A percentile compares a stretch with the other conserved stretches of the same genome.
These are phyloP conservation scores for Pichia ethanolica DNA, from an alignment of 805 yeast genomes.

Conservation along the genomic window DNA sequence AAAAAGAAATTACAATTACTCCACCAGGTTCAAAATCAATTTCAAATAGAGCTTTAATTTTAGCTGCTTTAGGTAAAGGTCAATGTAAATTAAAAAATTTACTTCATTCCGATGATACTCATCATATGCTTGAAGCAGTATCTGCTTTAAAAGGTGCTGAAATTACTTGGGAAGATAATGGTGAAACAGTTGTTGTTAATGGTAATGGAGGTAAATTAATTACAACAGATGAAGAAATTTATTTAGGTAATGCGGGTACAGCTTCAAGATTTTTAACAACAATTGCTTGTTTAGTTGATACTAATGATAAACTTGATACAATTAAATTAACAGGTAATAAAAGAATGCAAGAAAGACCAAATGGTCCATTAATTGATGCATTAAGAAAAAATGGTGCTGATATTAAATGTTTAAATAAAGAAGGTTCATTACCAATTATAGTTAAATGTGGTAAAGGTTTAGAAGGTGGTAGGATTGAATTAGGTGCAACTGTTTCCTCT, in stretches of 20 bases:
- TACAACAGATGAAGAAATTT: constrained; percentile 61
- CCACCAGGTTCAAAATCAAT: constrained; percentile 99
- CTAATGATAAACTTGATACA: constrained; percentile 32
- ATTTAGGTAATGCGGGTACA: constrained; percentile 96
- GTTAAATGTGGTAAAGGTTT: constrained; percentile 64
- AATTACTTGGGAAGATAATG: constrained; percentile 77
- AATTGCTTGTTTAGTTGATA: constrained; percentile 76
- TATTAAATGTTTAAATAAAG: constrained; percentile 60
- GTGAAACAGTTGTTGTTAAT: constrained; percentile 77
- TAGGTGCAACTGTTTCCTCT: constrained; percentile 93
- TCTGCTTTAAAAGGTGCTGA: constrained; percentile 72
- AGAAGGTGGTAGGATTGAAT: constrained; percentile 85
- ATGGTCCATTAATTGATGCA: constrained; percentile 93
- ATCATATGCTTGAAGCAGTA: constrained; percentile 88
- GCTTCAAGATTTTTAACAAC: constrained; percentile 93
- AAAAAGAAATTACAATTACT: constrained; percentile 39
- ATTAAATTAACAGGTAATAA: constrained; percentile 85
- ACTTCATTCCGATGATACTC: constrained; percentile 93
- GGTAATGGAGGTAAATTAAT: constrained; percentile 77
- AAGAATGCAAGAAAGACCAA: constrained; percentile 96
- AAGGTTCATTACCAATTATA: constrained; percentile 81
- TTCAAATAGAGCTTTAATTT: constrained; percentile 85
- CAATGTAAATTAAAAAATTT: constrained; percentile 76
- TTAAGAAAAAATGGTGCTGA: constrained; percentile 70
- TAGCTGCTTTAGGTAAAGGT: constrained; percentile 89